A percentile compares a stretch with the other conserved stretches of the same genome.
Conservation (phyloP, 1,284 basidiomycete genomes). For the Takashimella koratensis region DNA sequence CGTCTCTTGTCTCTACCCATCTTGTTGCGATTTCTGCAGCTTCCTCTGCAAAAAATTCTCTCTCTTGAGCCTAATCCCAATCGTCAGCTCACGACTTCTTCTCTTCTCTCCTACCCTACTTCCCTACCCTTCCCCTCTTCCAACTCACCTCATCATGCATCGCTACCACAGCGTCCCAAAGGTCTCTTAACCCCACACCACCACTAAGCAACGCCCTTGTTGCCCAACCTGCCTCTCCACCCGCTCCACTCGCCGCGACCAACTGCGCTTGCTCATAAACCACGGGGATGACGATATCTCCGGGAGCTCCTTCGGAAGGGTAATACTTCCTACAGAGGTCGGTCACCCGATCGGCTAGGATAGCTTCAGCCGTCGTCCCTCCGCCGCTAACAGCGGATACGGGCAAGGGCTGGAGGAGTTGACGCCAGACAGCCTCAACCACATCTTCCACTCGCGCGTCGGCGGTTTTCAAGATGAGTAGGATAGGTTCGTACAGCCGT, state of each 20-base stretch:
- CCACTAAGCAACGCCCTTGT: slow-evolving; percentile 34
- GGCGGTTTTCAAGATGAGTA: slow-evolving; percentile 89
- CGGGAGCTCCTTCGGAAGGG: slow-evolving; percentile 66
- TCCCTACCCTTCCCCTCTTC: too few relatives aligned
- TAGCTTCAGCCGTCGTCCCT: slow-evolving; percentile 16
- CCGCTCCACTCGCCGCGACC: background rate
- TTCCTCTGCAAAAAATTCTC: slow-evolving; percentile 44
- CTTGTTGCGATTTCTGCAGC: slow-evolving; percentile 25
- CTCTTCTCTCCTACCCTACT: background rate
- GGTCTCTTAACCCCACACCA: slow-evolving; percentile 34
- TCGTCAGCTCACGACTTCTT: slow-evolving; percentile 11
- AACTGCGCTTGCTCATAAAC: slow-evolving; percentile 25
- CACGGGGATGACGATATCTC: slow-evolving; percentile 39
- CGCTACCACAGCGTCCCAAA: slow-evolving; percentile 33
- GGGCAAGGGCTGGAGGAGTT: slow-evolving; percentile 56
- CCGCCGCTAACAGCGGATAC: slow-evolving; percentile 17
- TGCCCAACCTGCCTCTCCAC: slow-evolving; percentile 36
- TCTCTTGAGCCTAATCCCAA: slow-evolving; percentile 22
- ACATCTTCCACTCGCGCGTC: slow-evolving; percentile 83
- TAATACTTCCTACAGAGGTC: slow-evolving; percentile 78
- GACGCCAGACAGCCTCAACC: slow-evolving; percentile 81
- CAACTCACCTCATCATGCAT: slow-evolving; percentile 32
- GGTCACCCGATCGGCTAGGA: slow-evolving; percentile 52
- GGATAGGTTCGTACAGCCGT: slow-evolving; percentile 74
- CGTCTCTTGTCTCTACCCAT: slow-evolving; percentile 21